Evolutionary conservation across 2,329 filamentous ascomycete species (phyloP), one percentile per base, ranked within the genome.

Genomic region (Diplodia mutila): DNA sequence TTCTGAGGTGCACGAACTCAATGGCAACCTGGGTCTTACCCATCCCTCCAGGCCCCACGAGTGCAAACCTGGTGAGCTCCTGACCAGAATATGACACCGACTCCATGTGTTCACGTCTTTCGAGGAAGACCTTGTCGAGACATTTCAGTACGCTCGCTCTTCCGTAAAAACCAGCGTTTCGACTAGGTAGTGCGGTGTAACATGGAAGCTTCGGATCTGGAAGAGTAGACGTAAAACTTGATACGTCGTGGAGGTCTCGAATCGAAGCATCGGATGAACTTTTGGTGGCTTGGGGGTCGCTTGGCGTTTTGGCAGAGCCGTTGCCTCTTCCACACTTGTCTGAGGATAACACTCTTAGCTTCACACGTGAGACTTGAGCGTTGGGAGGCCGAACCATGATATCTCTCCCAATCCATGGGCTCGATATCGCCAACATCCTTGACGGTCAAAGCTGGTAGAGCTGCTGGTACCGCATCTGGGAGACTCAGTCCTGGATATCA

Each of bases 11-110:
- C 9, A 69, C 71, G 53, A 73, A 75, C 65, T 74, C 71, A 0
- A 72, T 70, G 21, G 70, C 70, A 7, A 75, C 67, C 68, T 75
- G 72, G 34, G 72, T 74, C 68, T 75, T 75, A 64, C 72, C 72
- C 46, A 75, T 73, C 3, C 73, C 73, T 37, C 73, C 72, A n/a
- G 73, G 71, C 5, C 73, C 71, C 39, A 65, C 69, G 39, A 75
- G 55, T 1, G 72, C 61, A 25, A 69, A 51, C 34, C 27, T 46
- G 34, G 34, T 46, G 1, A 42, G 7, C n/a, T 42, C 34, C 5
- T 59, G 27, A 1, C 54, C 34, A 12, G 52, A 54, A 2, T 34
- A 59, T 21, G 21, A 46, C 11, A 11, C 21, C 2, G 34, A 29
- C 6, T 46, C 21, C 0, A 21, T 2, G 4, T 59, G n/a, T 4